Evolutionary conservation across 2,329 filamentous ascomycete genomes (phyloP), one percentile per base, ranked within the genome.

Genomic region (Teratosphaeria epicoccoides): DNA sequence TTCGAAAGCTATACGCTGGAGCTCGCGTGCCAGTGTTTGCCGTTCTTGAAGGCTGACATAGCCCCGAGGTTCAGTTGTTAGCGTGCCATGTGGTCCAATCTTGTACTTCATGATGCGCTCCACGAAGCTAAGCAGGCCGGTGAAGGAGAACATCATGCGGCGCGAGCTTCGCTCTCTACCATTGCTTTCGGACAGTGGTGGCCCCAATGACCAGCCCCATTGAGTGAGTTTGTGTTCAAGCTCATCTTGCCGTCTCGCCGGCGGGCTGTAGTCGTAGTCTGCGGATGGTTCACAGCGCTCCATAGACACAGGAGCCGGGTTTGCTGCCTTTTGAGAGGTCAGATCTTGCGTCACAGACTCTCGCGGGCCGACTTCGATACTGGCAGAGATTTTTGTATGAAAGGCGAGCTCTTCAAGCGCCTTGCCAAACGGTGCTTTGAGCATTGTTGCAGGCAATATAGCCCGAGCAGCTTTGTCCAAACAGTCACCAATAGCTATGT

Each of bases 401-500:
- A 94, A 90, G 12, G 87, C 87, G 67, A 90, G 96, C 4, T 74
- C 60, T 65, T 97, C 91, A 17, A 98, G 78, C 17, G 84, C 69
- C 24, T 82, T 82, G 3, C 84, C 93, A 71, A 94, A 97, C 76
- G 88, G 88, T 46, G 44, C 12, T 17, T 75, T 70, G 22, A 91
- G 68, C 2, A 83, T 57, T 0, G 74, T 68, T 0, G 70, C 24
- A 0, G 90, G 91, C 0, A 97, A 70, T 52, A 96, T 81, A 14
- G 77, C 74, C 46, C 93, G 81, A 6, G 88, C 89, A 52, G 82
- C 78, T 70, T 97, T 95, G 73, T 98, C 93, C 28, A 98, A 74
- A 61, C 87, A 81, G 69, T 95, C 88, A 47, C 93, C 93, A 53
- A 96, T 74, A n/a, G 93, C 89, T 56, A 90, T 83, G 69, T 94